These are phyloP conservation scores for Bremia lactucae DNA, from an alignment of 352 stramenopile genomes.

Conservation along the genomic window DNA sequence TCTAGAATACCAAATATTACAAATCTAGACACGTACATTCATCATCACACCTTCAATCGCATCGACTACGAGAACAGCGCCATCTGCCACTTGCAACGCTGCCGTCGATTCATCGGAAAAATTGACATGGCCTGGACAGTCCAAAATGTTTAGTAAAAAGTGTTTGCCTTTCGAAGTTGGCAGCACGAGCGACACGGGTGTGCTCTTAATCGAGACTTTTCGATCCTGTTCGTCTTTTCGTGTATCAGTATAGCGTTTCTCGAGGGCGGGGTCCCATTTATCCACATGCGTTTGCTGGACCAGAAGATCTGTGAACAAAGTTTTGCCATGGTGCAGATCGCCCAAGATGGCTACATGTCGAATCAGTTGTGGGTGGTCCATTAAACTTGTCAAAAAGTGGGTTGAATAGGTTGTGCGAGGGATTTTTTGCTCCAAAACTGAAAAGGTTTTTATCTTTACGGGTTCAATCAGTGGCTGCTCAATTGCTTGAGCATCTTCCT, in stretches of 20 bases:
- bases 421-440: conserved; percentile 70
- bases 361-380: conserved; percentile 83
- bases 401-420: conserved; percentile 83
- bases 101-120: conserved; percentile 95
- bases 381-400: conserved; percentile 84
- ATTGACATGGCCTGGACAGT: conserved; percentile 96
- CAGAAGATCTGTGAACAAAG: conserved; percentile 86
- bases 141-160: conserved; percentile 93
- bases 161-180: conserved; percentile 91
- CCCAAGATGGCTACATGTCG: conserved; percentile 95
- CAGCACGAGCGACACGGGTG: conserved; percentile 91
- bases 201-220: conserved; percentile 94
- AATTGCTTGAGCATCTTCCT: conserved; percentile 98
- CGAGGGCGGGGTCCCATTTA: conserved; percentile 66
- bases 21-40: conserved; percentile 38
- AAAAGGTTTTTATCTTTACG: conserved; percentile 91
- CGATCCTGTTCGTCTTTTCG: conserved; percentile 95
- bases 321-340: conserved; percentile 95
- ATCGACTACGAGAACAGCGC: conserved; percentile 94
- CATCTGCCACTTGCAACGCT: conserved; percentile 90
- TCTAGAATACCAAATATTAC: neutral
- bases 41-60: conserved; percentile 97
- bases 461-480: conserved; percentile 97
- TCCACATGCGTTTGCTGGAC: conserved; percentile 84
- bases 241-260: conserved; percentile 92